Conservation (phyloP, 768 basidiomycete genomes). For the Baorangia bicolor region DNA sequence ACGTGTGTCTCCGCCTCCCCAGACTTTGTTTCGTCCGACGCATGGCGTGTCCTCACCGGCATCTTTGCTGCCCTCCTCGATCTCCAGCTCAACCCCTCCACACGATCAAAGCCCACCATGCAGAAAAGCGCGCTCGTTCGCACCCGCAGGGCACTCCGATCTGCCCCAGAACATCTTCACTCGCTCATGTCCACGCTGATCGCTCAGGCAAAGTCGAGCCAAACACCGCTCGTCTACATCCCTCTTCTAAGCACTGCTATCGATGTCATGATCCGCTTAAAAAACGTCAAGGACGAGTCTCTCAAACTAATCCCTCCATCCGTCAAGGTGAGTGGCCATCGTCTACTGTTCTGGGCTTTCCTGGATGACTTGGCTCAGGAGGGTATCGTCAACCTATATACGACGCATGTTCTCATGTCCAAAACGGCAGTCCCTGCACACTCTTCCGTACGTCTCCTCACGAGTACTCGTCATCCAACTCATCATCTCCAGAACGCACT, state of each 20-base stretch:
- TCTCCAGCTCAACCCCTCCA: conserved; percentile 50
- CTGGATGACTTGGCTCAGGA: conserved; percentile 36
- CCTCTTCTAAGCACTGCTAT: conserved; percentile 67
- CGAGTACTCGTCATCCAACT: conserved; percentile 5
- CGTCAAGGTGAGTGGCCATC: conserved; percentile 41
- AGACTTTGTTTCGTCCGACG: conserved; percentile 44
- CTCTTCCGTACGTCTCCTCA: conserved; percentile 44
- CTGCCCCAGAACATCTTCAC: conserved; percentile 51
- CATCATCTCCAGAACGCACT: conserved; percentile 44
- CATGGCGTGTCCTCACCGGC: conserved; percentile 53
- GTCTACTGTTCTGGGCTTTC: background rate
- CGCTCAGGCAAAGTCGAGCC: conserved; percentile 46
- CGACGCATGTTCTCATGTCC: conserved; percentile 61
- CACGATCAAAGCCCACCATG: conserved; percentile 55
- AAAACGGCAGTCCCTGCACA: conserved; percentile 62
- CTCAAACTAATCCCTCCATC: conserved; percentile 44
- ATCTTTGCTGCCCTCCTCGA: conserved; percentile 63
- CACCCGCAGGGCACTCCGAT: conserved; percentile 65
- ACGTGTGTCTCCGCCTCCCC: conserved; percentile 46
- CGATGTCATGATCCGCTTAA: conserved; percentile 70
- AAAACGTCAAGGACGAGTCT: conserved; percentile 46
- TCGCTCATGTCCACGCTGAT: conserved; percentile 55
- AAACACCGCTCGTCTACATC: conserved; percentile 39
- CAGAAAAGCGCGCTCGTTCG: conserved; percentile 60
- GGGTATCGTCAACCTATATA: conserved; percentile 60